These are phyloP conservation scores for Cladosporium sp. DNA, from an alignment of 2,329 filamentous ascomycete species.

Conservation along the genomic window DNA sequence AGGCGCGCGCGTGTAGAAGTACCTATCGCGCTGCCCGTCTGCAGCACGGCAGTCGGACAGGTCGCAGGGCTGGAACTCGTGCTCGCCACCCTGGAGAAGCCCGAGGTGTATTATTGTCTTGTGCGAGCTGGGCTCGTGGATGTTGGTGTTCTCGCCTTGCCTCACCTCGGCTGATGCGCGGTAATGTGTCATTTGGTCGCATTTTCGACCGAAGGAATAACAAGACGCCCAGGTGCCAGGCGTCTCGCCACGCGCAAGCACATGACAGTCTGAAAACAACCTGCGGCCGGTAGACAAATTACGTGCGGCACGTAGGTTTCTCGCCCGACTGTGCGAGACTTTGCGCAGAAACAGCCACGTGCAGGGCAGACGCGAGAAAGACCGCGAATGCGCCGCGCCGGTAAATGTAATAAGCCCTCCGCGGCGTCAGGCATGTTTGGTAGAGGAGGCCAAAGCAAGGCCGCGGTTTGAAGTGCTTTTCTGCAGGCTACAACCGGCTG, in stretches of 20 bases:
- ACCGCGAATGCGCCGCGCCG: constrained; percentile 6
- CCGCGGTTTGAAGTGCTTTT: not conserved
- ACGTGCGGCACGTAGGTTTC: not conserved
- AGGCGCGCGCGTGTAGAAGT: not conserved
- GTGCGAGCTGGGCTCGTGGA: not conserved
- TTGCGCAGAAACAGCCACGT: not conserved
- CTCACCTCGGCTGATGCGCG: not conserved
- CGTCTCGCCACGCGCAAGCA: not conserved
- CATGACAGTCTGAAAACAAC: not conserved
- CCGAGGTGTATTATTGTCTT: not conserved
- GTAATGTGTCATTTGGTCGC: not conserved
- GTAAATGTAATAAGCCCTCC: not conserved
- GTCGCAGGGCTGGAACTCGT: not conserved
- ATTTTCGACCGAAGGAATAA: not conserved
- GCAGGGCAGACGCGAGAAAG: constrained; percentile 1
- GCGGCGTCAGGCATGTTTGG: not conserved
- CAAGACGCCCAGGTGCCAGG: not conserved
- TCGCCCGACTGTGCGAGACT: not conserved
- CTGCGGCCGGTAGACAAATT: not conserved
- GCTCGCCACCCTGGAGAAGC: not conserved
- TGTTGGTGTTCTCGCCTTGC: not conserved
- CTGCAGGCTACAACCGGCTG: constrained; percentile 6
- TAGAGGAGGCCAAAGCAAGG: not conserved
- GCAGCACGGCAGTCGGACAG: not conserved
- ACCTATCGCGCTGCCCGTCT: not conserved